phyloP scores from a whole-genome alignment of 495 filamentous ascomycete species.

The Baudoinia panamericana region DNA sequence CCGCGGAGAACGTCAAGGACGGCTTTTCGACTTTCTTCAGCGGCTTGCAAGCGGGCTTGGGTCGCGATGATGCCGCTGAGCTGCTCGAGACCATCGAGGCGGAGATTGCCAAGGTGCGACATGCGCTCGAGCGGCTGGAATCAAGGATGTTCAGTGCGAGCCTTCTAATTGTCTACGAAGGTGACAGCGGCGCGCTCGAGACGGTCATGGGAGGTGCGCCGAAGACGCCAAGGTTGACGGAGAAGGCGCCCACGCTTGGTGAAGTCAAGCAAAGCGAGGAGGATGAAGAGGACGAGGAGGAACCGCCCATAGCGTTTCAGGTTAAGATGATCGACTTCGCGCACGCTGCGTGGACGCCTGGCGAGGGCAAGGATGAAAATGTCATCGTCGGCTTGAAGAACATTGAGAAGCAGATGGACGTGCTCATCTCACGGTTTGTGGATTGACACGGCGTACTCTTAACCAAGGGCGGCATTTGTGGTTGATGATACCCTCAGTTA shows the following conservation, averaged over 20 bases:
- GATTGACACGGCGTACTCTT: neutral
- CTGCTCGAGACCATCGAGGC: constrained; percentile 50
- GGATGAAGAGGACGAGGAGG: constrained; percentile 52
- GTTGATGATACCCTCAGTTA: constrained; percentile 11
- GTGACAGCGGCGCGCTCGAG: constrained; percentile 48
- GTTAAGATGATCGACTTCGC: constrained; percentile 95
- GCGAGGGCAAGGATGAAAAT: constrained; percentile 81
- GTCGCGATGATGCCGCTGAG: constrained; percentile 29
- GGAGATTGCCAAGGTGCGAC: constrained; percentile 52
- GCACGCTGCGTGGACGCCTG: constrained; percentile 77
- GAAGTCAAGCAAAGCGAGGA: constrained; percentile 31
- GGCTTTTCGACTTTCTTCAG: constrained; percentile 41
- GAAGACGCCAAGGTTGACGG: constrained; percentile 45
- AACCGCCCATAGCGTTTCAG: constrained; percentile 58
- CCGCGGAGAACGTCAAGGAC: constrained; percentile 52
- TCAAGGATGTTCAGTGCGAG: constrained; percentile 90
- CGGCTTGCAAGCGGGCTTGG: constrained; percentile 6
- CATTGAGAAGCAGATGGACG: constrained; percentile 50
- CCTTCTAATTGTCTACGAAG: constrained; percentile 84
- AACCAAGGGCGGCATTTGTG: neutral
- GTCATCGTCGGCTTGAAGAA: constrained; percentile 60
- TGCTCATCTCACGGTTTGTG: constrained; percentile 9
- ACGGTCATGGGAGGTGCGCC: constrained; percentile 17
- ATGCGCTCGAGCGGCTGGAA: constrained; percentile 59
- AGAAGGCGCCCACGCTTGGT: constrained; percentile 19